Base-by-base conservation (phyloP, 345 rosid genomes). In the Bruguiera gymnorhiza region DNA sequence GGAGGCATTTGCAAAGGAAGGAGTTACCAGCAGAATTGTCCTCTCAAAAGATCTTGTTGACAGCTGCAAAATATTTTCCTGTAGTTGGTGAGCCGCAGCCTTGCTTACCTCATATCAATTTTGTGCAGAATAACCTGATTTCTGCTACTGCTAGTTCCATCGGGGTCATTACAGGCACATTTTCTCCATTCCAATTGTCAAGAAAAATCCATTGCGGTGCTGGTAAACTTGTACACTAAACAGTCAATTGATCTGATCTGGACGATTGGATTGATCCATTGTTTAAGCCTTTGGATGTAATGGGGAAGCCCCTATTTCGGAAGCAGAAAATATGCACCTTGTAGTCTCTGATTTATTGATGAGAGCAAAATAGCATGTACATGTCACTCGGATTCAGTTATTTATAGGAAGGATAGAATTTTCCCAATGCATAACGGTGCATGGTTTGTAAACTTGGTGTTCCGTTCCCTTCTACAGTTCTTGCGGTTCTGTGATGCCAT, bases 351-450 rank as follows among this genome's bases (percentile, higher is more conserved):
- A 24, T 66, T 82, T 81, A 37, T 68, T 61, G 71, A 71, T 6
- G 76, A 71, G 83, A 76, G 68, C 82, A 56, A 63, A 43, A 61
- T 78, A 61, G 65, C 70, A 55, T 82, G 88, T 84, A 82, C 65
- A 76, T 82, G 68, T 53, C 16, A 60, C 70, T 30, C 64, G 50
- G 71, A 67, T 66, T 72, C 74, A 50, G 76, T 55, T 78, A 69
- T 69, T 65, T 69, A 82, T 66, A 72, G 66, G 37, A 63, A 39
- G 31, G 43, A 55, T 56, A 56, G 46, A 34, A 54, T 30, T 56
- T 56, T 8, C 30, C 60, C 26, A 24, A 24, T 15, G 18, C 2
- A 3, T 2, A 4, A 21, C 16, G 23, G 29, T 24, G 16, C 60
- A 24, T 23, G 50, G 9, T 13, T 43, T 21, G 4, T 23, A 24